Evolutionary conservation across 1,284 basidiomycete genomes (phyloP).

Genomic region (Puccinia sorghi): DNA sequence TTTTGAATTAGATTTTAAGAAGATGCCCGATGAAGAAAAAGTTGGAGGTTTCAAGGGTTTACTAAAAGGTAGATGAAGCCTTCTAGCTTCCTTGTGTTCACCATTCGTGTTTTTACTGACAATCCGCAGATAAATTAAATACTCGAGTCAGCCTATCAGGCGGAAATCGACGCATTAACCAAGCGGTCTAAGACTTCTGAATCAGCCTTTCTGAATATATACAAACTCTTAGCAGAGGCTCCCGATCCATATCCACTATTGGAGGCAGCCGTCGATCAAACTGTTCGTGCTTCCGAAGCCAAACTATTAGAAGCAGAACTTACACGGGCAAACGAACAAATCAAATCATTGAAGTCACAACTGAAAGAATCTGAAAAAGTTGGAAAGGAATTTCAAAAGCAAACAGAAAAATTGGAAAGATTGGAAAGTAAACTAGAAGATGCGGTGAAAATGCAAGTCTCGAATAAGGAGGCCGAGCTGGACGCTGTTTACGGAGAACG

Average conservation of each 20-base stretch:
- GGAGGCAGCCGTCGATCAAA: constrained; percentile 88
- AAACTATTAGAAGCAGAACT: constrained; percentile 73
- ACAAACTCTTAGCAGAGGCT: constrained; percentile 88
- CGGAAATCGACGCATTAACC: constrained; percentile 91
- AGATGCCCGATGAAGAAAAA: constrained; percentile 81
- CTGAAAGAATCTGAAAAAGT: constrained; percentile 68
- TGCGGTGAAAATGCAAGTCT: constrained; percentile 77
- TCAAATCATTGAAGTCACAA: constrained; percentile 71
- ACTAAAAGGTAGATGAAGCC: constrained; percentile 68
- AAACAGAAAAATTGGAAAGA: constrained; percentile 71
- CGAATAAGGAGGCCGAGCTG: constrained; percentile 88
- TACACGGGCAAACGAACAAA: constrained; percentile 72
- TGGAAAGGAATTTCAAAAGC: constrained; percentile 74
- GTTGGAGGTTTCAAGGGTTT: constrained; percentile 78
- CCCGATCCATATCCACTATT: constrained; percentile 95
- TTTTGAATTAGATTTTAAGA: constrained; percentile 76
- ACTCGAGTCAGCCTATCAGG: constrained; percentile 74
- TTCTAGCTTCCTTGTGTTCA: not conserved
- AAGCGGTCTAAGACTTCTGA: constrained; percentile 86
- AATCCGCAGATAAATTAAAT: constrained; percentile 5
- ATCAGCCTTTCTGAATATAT: constrained; percentile 87
- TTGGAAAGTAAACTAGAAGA: constrained; percentile 87
- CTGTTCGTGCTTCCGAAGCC: constrained; percentile 79
- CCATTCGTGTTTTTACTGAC: constrained; percentile 12
- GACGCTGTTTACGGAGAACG: constrained; percentile 95